A percentile compares a stretch with the other conserved stretches of the same genome.
These are phyloP conservation scores for Chaetomiaceae sp. DNA, from an alignment of 2,329 filamentous ascomycete genomes.

Conservation along the genomic window DNA sequence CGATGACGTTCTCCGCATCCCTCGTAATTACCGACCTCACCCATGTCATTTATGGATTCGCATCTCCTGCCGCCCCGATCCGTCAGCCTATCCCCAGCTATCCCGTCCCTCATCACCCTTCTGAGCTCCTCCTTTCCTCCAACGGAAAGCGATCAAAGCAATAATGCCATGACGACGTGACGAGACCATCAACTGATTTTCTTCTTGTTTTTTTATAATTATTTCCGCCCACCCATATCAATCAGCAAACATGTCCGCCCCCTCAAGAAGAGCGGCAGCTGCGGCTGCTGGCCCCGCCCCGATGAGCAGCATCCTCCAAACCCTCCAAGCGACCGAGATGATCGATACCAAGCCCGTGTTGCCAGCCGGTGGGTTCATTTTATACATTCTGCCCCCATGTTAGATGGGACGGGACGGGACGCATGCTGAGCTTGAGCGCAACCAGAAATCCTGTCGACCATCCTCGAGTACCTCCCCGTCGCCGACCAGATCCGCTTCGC, in stretches of 20 bases:
- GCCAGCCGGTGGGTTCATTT: constrained; percentile 64
- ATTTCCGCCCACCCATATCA: not conserved
- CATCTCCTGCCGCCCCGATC: no score
- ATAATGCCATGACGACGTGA: constrained; percentile 10
- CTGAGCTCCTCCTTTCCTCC: not conserved
- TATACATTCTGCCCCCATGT: not conserved
- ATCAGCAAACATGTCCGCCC: constrained; percentile 37
- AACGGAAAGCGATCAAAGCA: not conserved
- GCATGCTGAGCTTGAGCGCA: no score
- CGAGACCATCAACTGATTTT: not conserved
- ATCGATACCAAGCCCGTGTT: constrained; percentile 71
- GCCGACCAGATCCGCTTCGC: constrained; percentile 82
- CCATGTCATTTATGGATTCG: no score
- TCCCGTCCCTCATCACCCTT: not conserved
- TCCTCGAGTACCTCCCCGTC: constrained; percentile 85
- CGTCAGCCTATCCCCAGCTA: not conserved
- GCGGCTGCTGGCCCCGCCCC: not conserved
- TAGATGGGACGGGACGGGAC: not conserved
- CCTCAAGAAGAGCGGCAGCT: constrained; percentile 33
- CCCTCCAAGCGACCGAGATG: constrained; percentile 76
- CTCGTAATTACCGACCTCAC: no score
- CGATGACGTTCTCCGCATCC: no score
- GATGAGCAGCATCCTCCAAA: constrained; percentile 58
- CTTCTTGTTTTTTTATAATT: not conserved
- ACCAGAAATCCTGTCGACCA: constrained; percentile 76